Evolutionary conservation across 345 rosid species (phyloP).

Genomic region (Eucalyptus caleyi): DNA sequence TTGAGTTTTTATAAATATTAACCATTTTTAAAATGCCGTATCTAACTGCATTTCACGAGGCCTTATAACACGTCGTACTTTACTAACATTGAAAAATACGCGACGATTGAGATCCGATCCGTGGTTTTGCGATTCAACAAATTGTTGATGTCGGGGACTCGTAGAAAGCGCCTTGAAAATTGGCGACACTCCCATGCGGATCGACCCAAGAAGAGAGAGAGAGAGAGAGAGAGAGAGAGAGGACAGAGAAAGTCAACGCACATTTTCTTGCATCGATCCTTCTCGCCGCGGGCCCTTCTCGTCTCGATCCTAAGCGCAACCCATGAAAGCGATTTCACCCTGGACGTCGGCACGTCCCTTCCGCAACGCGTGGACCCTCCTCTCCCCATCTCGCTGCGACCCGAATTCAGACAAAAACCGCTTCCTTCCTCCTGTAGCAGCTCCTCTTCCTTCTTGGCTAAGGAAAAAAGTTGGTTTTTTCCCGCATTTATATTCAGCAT

Average conservation of each 20-base stretch:
- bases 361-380: not conserved
- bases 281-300: not conserved
- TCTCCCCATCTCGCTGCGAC: not conserved
- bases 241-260: not conserved
- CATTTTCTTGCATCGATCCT: not conserved
- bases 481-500: not conserved
- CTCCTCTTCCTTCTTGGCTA: not conserved
- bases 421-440: not conserved
- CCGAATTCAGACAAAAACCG: not conserved
- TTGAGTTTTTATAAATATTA: rapidly evolving
- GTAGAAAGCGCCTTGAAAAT: not conserved
- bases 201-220: not conserved
- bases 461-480: not conserved
- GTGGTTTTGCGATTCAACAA: not conserved
- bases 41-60: rapidly evolving
- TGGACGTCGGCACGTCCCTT: not conserved
- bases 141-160: not conserved
- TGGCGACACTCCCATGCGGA: not conserved
- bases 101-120: too few relatives aligned
- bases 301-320: not conserved
- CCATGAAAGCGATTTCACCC: not conserved
- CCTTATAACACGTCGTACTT: not conserved
- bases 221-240: not conserved
- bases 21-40: rapidly evolving
- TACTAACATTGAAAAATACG: not conserved